Evolutionary conservation across 1,284 basidiomycete species (phyloP), one percentile per base, ranked within the genome.

Genomic region (Hemileia vastatrix): DNA sequence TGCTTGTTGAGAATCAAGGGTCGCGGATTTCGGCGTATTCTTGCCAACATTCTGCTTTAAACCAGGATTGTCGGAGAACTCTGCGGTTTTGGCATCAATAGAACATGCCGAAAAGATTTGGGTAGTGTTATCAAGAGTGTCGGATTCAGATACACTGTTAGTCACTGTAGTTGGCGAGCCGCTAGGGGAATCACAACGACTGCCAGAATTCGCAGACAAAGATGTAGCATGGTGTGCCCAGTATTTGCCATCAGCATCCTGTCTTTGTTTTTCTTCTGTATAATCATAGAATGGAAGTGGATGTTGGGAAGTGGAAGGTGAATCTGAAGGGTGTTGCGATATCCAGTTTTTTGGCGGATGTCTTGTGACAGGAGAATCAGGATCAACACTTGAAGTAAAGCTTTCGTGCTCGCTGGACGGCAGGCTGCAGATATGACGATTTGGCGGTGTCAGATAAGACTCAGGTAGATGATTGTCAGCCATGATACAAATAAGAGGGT

Each of bases 211-310:
- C n/a, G n/a, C n/a, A n/a, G n/a, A n/a, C n/a, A n/a, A n/a, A n/a
- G n/a, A n/a, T n/a, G 47, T 3, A 36, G 48, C 40, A 36, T 57
- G 61, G 23, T 63, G 61, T 32, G 61, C 61, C 61, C 61, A 63
- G 21, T 56, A 63, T 9, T 44, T 63, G 8, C 61, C 61, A 33
- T 63, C 61, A 9, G 43, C 58, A 23, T 61, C 21, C 24, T 63
- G 61, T n/a, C 56, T 45, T 53, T 57, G 45, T 13, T 44, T 49
- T 24, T 63, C 61, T n/a, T 63, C 53, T 15, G 43, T 36, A 32
- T 63, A 63, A 27, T 63, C 61, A 48, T 57, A 63, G 40, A 63
- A 63, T 36, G 61, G n/a, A n/a, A n/a, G n/a, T n/a, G n/a, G n/a
- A n/a, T n/a, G n/a, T n/a, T n/a, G n/a, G n/a, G n/a, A n/a, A n/a